A percentile compares a stretch with the other conserved stretches of the same genome.
Evolutionary conservation across 1,284 basidiomycete species (phyloP).

Genomic region (Paramarasmius palmivorus): DNA sequence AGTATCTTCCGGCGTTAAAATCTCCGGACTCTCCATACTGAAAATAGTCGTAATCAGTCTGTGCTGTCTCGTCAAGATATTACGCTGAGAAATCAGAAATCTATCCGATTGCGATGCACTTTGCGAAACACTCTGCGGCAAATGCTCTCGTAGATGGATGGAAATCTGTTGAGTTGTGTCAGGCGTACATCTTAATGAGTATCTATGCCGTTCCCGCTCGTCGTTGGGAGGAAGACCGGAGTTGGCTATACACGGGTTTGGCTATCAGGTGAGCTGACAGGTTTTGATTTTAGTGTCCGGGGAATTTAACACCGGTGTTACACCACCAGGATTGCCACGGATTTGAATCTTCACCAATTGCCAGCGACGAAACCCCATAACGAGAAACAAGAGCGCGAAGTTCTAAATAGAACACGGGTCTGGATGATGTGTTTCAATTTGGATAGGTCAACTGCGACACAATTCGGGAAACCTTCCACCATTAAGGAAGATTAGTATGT

Average conservation of each 20-base stretch:
- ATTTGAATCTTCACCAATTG: constrained; percentile 79
- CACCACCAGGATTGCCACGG: constrained; percentile 71
- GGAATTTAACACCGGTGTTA: neutral
- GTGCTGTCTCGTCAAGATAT: constrained; percentile 76
- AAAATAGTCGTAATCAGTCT: constrained; percentile 45
- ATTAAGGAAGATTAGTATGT: constrained; percentile 87
- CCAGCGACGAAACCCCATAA: constrained; percentile 55
- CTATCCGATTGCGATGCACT: constrained; percentile 85
- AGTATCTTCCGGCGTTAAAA: constrained; percentile 30
- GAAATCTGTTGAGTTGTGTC: constrained; percentile 79
- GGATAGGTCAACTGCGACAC: constrained; percentile 80
- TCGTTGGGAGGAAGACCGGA: constrained; percentile 81
- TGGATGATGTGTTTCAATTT: constrained; percentile 90
- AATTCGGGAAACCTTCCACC: constrained; percentile 85
- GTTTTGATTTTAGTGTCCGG: neutral
- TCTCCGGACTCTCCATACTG: constrained; percentile 11
- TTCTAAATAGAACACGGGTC: constrained; percentile 76
- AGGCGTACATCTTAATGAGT: constrained; percentile 80
- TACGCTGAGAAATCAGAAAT: constrained; percentile 76
- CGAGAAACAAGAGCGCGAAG: constrained; percentile 76
- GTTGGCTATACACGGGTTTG: constrained; percentile 80
- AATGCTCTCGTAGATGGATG: constrained; percentile 79
- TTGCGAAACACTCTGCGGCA: constrained; percentile 79
- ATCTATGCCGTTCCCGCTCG: constrained; percentile 77
- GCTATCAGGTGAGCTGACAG: constrained; percentile 59